These are phyloP conservation scores for Ophiobolus disseminans DNA, from an alignment of 2,329 filamentous ascomycete species.

Conservation along the genomic window DNA sequence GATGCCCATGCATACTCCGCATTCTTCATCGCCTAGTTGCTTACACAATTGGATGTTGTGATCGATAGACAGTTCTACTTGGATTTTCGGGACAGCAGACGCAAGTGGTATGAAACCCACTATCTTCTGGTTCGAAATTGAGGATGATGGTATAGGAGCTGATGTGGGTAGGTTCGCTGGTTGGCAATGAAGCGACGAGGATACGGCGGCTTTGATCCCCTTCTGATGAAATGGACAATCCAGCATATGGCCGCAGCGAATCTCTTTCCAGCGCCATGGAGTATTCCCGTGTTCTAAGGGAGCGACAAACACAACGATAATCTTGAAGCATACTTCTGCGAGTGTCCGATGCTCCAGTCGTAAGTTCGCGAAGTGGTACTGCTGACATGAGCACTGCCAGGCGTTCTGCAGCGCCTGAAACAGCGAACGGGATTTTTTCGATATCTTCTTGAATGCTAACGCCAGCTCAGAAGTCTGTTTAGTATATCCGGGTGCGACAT, in stretches of 20 bases:
- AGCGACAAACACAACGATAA: slow-evolving; percentile 13
- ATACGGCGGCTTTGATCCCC: background rate
- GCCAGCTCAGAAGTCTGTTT: slow-evolving; percentile 16
- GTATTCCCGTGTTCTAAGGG: background rate
- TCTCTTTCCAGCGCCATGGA: slow-evolving; percentile 17
- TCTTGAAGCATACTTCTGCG: slow-evolving; percentile 23
- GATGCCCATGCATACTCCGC: slow-evolving; percentile 18
- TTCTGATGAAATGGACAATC: background rate
- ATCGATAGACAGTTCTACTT: slow-evolving; percentile 7
- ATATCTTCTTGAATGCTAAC: slow-evolving; percentile 14
- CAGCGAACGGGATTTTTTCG: slow-evolving; percentile 19
- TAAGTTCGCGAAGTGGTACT: slow-evolving; percentile 29
- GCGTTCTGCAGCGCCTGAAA: slow-evolving; percentile 25
- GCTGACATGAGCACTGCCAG: slow-evolving; percentile 28
- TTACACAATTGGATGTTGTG: slow-evolving; percentile 15
- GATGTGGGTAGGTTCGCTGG: too few relatives aligned
- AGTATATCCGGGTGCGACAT: slow-evolving; percentile 1
- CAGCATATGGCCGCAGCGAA: background rate
- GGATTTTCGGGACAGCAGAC: too few relatives aligned
- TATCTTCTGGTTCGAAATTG: too few relatives aligned
- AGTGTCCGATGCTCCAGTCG: slow-evolving; percentile 29
- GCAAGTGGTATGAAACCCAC: too few relatives aligned
- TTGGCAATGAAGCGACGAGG: background rate
- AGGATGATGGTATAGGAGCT: slow-evolving; percentile 12
- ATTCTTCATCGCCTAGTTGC: slow-evolving; percentile 4